Base-by-base conservation (phyloP, 176 grass and related monocot species). In the Zoysia pacifica region DNA sequence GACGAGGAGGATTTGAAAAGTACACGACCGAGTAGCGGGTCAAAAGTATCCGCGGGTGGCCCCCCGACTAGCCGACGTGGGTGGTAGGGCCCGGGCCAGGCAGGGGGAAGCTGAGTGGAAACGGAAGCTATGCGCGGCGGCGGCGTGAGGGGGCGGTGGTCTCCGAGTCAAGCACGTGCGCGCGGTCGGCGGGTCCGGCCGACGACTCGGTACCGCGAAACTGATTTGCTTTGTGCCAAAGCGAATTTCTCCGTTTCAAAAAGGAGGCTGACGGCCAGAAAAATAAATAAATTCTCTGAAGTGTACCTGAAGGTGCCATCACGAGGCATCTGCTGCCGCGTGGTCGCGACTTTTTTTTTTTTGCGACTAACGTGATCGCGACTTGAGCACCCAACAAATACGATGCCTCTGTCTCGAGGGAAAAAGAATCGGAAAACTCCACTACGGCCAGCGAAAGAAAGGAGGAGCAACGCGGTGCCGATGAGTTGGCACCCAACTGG, bases 91-190 rank as follows among this genome's bases (percentile, higher is more conserved):
- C 51, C 11, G 49, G 39, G 2, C 28, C 28, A 28, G 28, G 28
- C 28, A 28, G 28, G 5, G 5, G 80, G 87, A 85, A 89, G 87
- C 42, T 11, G 36, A 7, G 82, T 89, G 87, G 82, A 89, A 89
- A 89, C 77, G 82, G 58, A 55, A 64, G 15, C 2, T 44, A 56
- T 2, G 53, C 55, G 65, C 56, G 82, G 86, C 76, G 86, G 75
- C 60, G 45, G 19, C 20, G 46, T 72, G 46, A 8, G 40, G 15
- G 11, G 42, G 41, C 7, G 36, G 6, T 5, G 28, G 48, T 48
- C 28, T 35, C 10, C 9, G 14, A 14, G 76, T 79, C 63, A 79
- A 79, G 55, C 76, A 79, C 63, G 76, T 67, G 76, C 76, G 76
- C 48, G 65, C 76, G 75, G 75, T 62, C 5, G 44, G 50, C 20